Evolutionary conservation across 169 alveolate genomes (phyloP), one percentile per base, ranked within the genome.

Genomic region (Plasmodium cynomolgi): DNA sequence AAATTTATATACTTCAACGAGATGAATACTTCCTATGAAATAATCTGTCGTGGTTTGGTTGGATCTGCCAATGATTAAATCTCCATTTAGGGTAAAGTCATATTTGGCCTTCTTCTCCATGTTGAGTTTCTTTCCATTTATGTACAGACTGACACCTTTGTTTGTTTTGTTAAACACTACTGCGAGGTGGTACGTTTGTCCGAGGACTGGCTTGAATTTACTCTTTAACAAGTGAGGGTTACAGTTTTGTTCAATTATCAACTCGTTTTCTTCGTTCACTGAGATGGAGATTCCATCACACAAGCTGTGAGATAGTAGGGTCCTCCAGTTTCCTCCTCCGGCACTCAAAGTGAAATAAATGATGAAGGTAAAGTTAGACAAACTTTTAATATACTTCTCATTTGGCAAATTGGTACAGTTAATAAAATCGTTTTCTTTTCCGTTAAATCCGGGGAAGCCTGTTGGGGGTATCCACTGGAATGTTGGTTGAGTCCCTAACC

Each of bases 211-310:
- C 17, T 90, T 92, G 47, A 94, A 95, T 26, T 96, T 94, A 15
- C 97, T 96, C 90, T 96, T 96, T 26, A 97, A 62, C 23, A 95
- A 68, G 4, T 94, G 91, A 0, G 98, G 97, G 2, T 96, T 88
- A 88, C 98, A 97, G 83, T 97, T 97, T 44, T 97, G 97, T 83
- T 97, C 98, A 39, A 97, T 72, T 50, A 96, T 92, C 31, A 97
- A 83, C 54, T 97, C 98, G 15, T 97, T 97, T 72, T 79, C 82
- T 83, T 97, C 96, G 92, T 96, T 96, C 13, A 97, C 82, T 9
- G 97, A 95, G 13, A 97, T 88, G 62, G 94, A 81, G 31, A 97
- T 84, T 9, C 98, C 98, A 7, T 97, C 98, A 91, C 98, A 97
- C 34, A 92, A 85, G 84, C 96, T 91, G 68, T 91, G 96, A 75